Percentiles rank a stretch among this genome's conserved stretches.
Evolutionary conservation across 2,329 filamentous ascomycete genomes (phyloP).

Genomic region (Aspergillus sp.): DNA sequence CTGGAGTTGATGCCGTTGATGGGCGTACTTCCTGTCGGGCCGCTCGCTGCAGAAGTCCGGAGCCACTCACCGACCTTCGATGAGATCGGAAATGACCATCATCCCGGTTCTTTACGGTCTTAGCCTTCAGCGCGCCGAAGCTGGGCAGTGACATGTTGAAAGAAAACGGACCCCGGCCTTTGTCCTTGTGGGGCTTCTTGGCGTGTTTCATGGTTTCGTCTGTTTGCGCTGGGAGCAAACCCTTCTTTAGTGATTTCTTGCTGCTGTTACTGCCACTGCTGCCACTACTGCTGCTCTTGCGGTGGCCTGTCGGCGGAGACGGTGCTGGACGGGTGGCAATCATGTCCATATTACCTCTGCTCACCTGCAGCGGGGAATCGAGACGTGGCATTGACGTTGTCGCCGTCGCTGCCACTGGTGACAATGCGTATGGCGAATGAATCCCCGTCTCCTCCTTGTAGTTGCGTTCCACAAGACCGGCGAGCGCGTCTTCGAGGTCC

Average conservation of each 20-base stretch:
- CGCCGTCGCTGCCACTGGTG: no score
- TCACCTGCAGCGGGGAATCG: slow-evolving; percentile 32
- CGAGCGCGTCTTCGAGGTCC: slow-evolving; percentile 36
- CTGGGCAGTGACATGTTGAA: slow-evolving; percentile 16
- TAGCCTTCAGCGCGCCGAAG: slow-evolving; percentile 15
- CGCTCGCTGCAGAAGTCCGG: slow-evolving; percentile 10
- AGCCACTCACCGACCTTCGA: slow-evolving; percentile 20
- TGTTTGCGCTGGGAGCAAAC: no score
- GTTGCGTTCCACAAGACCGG: slow-evolving; percentile 20
- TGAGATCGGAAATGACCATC: slow-evolving; percentile 7
- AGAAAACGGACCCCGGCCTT: slow-evolving; percentile 18
- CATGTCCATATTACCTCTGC: slow-evolving; percentile 34
- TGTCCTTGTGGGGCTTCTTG: slow-evolving; percentile 17
- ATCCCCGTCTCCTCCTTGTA: neutral
- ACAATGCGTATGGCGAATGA: no score
- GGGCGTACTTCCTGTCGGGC: neutral
- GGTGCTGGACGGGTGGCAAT: slow-evolving; percentile 33
- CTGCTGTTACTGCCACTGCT: slow-evolving; percentile 5
- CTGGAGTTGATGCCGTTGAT: neutral
- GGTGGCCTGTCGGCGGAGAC: slow-evolving; percentile 24
- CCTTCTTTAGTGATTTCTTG: neutral
- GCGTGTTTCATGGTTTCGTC: slow-evolving; percentile 12
- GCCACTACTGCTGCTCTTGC: slow-evolving; percentile 6
- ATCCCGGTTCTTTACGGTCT: no score
- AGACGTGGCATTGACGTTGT: slow-evolving; percentile 15